Percentiles rank a stretch among this genome's conserved stretches.
Evolutionary conservation across 2,329 filamentous ascomycete species (phyloP).

Genomic region (Penicillium hordei): DNA sequence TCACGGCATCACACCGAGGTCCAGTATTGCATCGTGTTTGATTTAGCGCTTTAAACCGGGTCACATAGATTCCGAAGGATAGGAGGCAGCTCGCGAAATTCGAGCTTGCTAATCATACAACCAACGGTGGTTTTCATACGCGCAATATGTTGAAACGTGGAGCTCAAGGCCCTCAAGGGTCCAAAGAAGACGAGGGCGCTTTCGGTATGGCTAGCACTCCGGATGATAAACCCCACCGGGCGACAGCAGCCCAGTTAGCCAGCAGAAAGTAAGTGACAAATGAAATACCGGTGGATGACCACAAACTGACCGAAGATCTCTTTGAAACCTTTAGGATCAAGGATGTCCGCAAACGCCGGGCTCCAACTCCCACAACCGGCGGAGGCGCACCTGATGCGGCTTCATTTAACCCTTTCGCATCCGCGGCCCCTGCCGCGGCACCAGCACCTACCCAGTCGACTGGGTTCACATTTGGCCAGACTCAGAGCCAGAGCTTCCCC

Average conservation of each 20-base stretch:
- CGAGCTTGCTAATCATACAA: slow-evolving; percentile 4
- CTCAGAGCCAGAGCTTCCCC: slow-evolving; percentile 26
- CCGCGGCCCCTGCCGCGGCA: slow-evolving; percentile 12
- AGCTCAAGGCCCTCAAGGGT: slow-evolving; percentile 38
- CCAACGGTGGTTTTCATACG: background rate
- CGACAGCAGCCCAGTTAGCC: slow-evolving; percentile 57
- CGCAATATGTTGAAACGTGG: slow-evolving; percentile 42
- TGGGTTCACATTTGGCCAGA: slow-evolving; percentile 23
- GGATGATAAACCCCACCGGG: slow-evolving; percentile 50
- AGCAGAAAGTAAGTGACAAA: slow-evolving; percentile 54
- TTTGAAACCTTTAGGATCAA: slow-evolving; percentile 29
- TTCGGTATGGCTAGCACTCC: slow-evolving; percentile 40
- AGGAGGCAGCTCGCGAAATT: background rate
- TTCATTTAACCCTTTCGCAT: slow-evolving; percentile 11
- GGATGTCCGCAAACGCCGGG: slow-evolving; percentile 22
- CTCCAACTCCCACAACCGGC: slow-evolving; percentile 18
- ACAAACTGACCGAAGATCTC: slow-evolving; percentile 6
- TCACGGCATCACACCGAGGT: background rate
- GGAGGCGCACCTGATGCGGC: slow-evolving; percentile 8
- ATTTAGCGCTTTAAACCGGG: background rate
- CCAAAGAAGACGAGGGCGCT: slow-evolving; percentile 33
- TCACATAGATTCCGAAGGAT: background rate
- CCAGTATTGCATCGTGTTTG: background rate
- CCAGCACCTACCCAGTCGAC: slow-evolving; percentile 15
- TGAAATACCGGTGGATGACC: background rate